These are phyloP conservation scores for Backusella westeae DNA, from an alignment of 192 early-diverging fungal species.

Conservation along the genomic window DNA sequence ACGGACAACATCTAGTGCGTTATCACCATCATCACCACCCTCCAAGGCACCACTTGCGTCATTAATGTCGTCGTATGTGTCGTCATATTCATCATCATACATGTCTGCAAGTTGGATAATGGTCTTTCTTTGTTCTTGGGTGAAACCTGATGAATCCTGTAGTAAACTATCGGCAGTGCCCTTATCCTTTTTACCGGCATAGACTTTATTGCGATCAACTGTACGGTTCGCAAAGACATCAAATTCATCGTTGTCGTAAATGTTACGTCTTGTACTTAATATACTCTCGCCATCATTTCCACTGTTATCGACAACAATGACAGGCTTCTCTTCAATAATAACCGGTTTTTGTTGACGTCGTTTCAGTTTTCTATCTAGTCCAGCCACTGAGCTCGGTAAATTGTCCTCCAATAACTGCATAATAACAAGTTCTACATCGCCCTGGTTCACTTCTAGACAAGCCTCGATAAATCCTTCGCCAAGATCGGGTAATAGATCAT, in stretches of 20 bases:
- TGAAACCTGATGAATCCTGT: slow-evolving; percentile 53
- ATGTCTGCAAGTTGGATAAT: slow-evolving; percentile 49
- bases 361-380: slow-evolving; percentile 61
- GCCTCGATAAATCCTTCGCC: slow-evolving; percentile 91
- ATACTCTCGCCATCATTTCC: background rate
- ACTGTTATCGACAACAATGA: background rate
- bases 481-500: slow-evolving; percentile 86
- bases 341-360: slow-evolving; percentile 26
- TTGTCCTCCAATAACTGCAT: slow-evolving; percentile 77
- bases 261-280: slow-evolving; percentile 60
- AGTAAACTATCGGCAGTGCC: slow-evolving; percentile 44
- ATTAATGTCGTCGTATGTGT: slow-evolving; percentile 81
- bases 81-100: slow-evolving; percentile 91
- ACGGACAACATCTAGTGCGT: slow-evolving; percentile 25
- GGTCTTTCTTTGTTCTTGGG: slow-evolving; percentile 45
- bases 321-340: background rate
- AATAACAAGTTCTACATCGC: slow-evolving; percentile 71
- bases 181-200: slow-evolving; percentile 71
- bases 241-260: slow-evolving; percentile 94
- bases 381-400: slow-evolving; percentile 63
- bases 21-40: slow-evolving; percentile 52
- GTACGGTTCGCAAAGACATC: slow-evolving; percentile 74
- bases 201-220: slow-evolving; percentile 64
- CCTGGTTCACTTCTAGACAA: slow-evolving; percentile 66
- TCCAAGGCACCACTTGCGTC: slow-evolving; percentile 58